These are phyloP conservation scores for Passiflora organensis DNA, from an alignment of 345 rosid genomes.

Conservation along the genomic window DNA sequence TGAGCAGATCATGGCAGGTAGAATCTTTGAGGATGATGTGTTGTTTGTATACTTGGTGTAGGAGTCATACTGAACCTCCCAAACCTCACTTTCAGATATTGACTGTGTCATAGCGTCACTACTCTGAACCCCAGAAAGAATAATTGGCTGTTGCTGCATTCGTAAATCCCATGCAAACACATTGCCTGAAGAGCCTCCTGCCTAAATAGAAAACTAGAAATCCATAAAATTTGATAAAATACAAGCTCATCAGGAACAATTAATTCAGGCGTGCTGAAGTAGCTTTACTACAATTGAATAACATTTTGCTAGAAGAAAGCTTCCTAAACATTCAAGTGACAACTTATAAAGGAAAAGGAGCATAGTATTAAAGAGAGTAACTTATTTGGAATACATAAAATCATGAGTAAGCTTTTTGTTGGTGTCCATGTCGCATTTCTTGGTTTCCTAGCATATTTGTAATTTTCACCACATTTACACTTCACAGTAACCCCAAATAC, in stretches of 20 bases:
- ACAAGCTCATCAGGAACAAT: neutral
- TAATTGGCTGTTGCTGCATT: slow-evolving; percentile 53
- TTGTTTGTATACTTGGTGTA: slow-evolving; percentile 49
- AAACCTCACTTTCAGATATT: slow-evolving; percentile 79
- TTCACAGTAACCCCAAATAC: no score
- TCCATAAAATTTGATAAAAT: no score
- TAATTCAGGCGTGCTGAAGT: no score
- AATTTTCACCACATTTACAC: neutral
- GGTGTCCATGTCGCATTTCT: no score
- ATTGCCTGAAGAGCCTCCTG: slow-evolving; percentile 82
- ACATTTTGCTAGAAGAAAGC: no score
- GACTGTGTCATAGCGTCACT: slow-evolving; percentile 32
- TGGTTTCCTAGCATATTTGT: neutral
- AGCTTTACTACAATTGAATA: no score
- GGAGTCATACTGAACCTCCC: slow-evolving; percentile 78
- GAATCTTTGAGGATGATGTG: slow-evolving; percentile 54
- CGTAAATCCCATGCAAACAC: slow-evolving; percentile 92
- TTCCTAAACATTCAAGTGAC: no score
- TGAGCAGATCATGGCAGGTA: slow-evolving; percentile 82
- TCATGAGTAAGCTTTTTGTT: no score
- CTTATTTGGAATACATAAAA: no score
- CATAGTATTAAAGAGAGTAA: no score
- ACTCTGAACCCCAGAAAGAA: slow-evolving; percentile 56
- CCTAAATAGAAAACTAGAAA: slow-evolving; percentile 29
- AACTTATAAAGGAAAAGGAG: no score